These are phyloP conservation scores for Melanogaster broomeanus DNA, from an alignment of 768 basidiomycete genomes.

Conservation along the genomic window DNA sequence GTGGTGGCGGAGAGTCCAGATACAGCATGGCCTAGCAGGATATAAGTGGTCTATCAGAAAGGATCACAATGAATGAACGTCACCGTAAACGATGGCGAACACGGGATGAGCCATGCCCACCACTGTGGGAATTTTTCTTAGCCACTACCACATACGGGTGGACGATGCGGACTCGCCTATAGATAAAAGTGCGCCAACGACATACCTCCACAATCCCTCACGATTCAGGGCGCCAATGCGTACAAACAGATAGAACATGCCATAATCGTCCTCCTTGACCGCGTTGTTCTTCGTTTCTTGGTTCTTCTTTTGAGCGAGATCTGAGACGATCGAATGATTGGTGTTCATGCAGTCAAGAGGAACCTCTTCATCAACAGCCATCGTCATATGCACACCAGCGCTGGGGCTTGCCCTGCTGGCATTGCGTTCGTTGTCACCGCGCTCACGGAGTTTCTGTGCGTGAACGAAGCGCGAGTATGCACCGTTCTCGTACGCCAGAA, in stretches of 20 bases:
- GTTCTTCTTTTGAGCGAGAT: slow-evolving; percentile 57
- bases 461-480: slow-evolving; percentile 76
- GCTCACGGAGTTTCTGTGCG: slow-evolving; percentile 78
- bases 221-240: slow-evolving; percentile 69
- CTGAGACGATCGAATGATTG: slow-evolving; percentile 62
- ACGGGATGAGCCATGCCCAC: slow-evolving; percentile 73
- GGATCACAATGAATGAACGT: not conserved
- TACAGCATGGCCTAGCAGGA: slow-evolving; percentile 52
- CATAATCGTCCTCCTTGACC: slow-evolving; percentile 38
- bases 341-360: slow-evolving; percentile 49
- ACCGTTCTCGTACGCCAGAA: slow-evolving; percentile 57
- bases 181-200: slow-evolving; percentile 57
- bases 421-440: slow-evolving; percentile 30
- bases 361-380: slow-evolving; percentile 56
- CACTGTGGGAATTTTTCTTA: slow-evolving; percentile 8
- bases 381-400: slow-evolving; percentile 53
- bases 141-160: not conserved
- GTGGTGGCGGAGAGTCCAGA: slow-evolving; percentile 50
- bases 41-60: not conserved
- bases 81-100: slow-evolving; percentile 67
- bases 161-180: slow-evolving; percentile 28
- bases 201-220: slow-evolving; percentile 59
- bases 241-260: slow-evolving; percentile 61
- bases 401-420: slow-evolving; percentile 16
- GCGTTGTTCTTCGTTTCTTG: slow-evolving; percentile 33